These are phyloP conservation scores for Prunus campanulata DNA, from an alignment of 306 rosid genomes.

Conservation along the genomic window DNA sequence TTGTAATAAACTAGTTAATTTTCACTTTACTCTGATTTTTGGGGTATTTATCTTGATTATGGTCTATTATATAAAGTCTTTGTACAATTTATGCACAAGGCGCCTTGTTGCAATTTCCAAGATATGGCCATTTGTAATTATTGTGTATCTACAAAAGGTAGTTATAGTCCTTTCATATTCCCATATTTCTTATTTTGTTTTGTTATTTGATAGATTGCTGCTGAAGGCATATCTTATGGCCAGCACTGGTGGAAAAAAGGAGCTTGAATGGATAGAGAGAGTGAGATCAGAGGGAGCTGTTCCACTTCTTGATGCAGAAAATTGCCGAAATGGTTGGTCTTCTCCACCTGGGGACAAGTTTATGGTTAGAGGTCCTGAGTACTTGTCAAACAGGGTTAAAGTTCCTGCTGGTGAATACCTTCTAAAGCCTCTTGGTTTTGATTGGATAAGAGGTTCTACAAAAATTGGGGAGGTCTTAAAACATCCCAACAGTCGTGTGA, in stretches of 20 bases:
- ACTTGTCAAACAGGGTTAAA: slow-evolving; percentile 68
- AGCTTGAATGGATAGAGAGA: slow-evolving; percentile 63
- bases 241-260: slow-evolving; percentile 29
- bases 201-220: background rate
- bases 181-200: background rate
- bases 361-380: slow-evolving; percentile 88
- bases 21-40: background rate
- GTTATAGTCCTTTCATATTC: background rate
- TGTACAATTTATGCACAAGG: background rate
- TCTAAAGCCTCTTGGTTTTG: slow-evolving; percentile 85
- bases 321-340: slow-evolving; percentile 76
- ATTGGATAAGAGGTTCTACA: slow-evolving; percentile 78
- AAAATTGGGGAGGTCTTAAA: slow-evolving; percentile 67
- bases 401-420: slow-evolving; percentile 67
- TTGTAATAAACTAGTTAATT: too few relatives aligned
- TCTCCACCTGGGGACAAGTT: slow-evolving; percentile 72
- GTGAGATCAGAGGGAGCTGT: slow-evolving; percentile 67
- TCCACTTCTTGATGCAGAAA: slow-evolving; percentile 53
- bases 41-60: background rate
- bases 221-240: slow-evolving; percentile 43
- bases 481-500: slow-evolving; percentile 56
- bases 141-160: background rate
- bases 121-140: background rate
- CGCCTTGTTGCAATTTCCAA: background rate
- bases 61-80: background rate